Conservation (phyloP, 768 basidiomycete species). For the Leccinum disarticulatum region DNA sequence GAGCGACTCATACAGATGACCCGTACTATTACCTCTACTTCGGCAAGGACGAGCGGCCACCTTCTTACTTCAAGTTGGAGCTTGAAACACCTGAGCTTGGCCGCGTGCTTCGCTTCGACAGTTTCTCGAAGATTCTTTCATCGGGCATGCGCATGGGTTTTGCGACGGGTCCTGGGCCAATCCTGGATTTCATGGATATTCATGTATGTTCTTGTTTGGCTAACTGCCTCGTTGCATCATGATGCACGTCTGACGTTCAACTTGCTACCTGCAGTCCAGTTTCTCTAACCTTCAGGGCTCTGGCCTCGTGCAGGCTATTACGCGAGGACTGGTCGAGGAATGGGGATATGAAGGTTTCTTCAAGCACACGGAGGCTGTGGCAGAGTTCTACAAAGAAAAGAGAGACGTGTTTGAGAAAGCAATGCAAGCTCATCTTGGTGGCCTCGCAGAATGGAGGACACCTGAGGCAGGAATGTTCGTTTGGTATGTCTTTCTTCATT, state of each 20-base stretch:
- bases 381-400: slow-evolving; percentile 72
- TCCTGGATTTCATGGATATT: slow-evolving; percentile 69
- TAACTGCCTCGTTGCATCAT: slow-evolving; percentile 13
- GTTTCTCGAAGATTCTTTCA: slow-evolving; percentile 80
- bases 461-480: slow-evolving; percentile 90
- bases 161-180: slow-evolving; percentile 66
- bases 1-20: slow-evolving; percentile 52
- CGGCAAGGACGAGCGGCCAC: slow-evolving; percentile 57
- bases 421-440: slow-evolving; percentile 73
- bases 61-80: slow-evolving; percentile 85
- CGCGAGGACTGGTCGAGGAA: slow-evolving; percentile 52
- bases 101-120: slow-evolving; percentile 85
- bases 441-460: slow-evolving; percentile 67
- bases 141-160: slow-evolving; percentile 82
- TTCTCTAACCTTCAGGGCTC: slow-evolving; percentile 68
- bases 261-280: slow-evolving; percentile 47
- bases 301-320: slow-evolving; percentile 63
- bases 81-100: slow-evolving; percentile 64
- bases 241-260: slow-evolving; percentile 10
- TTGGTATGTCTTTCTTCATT: slow-evolving; percentile 49
- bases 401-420: slow-evolving; percentile 77
- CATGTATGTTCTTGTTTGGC: slow-evolving; percentile 47
- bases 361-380: slow-evolving; percentile 63
- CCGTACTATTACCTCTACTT: slow-evolving; percentile 82
- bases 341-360: slow-evolving; percentile 82